Percentiles rank a stretch among this genome's conserved stretches.
phyloP scores from a whole-genome alignment of 2,329 filamentous ascomycete genomes.

The Fusarium torreyae region DNA sequence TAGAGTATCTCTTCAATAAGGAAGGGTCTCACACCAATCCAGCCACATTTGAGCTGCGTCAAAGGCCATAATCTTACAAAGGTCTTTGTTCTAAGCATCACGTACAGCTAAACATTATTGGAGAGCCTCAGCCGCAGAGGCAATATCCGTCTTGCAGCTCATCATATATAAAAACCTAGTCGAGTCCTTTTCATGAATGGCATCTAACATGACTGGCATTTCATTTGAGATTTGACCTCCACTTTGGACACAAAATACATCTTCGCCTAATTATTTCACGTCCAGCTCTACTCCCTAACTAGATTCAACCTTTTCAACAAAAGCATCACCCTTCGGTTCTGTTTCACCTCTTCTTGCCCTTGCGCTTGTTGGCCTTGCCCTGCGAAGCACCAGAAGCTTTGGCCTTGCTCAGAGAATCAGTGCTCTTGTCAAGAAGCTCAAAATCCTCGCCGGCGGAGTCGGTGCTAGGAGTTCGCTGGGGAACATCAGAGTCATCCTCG shows the following conservation, averaged over 20 bases:
- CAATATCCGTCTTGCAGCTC: background rate
- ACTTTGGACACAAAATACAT: conserved; percentile 20
- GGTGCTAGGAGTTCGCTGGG: conserved; percentile 68
- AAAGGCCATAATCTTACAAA: too few species aligned
- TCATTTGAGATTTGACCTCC: conserved; percentile 11
- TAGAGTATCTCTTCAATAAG: too few species aligned
- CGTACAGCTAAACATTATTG: too few species aligned
- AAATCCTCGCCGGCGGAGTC: conserved; percentile 74
- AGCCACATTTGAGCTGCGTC: too few species aligned
- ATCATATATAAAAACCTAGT: conserved; percentile 12
- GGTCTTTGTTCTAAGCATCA: too few species aligned
- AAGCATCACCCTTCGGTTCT: background rate
- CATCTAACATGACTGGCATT: conserved; percentile 22
- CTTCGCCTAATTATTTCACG: conserved; percentile 7
- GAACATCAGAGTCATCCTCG: conserved; percentile 64
- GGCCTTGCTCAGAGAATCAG: conserved; percentile 67
- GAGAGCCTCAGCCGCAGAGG: background rate
- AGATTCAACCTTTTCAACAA: conserved; percentile 4
- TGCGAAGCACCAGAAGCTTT: conserved; percentile 66
- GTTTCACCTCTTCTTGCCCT: conserved; percentile 68
- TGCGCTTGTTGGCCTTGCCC: conserved; percentile 67
- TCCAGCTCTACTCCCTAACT: conserved; percentile 15
- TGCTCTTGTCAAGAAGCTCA: conserved; percentile 74
- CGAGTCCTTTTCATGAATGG: conserved; percentile 24
- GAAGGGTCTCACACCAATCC: too few species aligned